phyloP scores from a whole-genome alignment of 257 asterid species.

The Eucommia ulmoides region DNA sequence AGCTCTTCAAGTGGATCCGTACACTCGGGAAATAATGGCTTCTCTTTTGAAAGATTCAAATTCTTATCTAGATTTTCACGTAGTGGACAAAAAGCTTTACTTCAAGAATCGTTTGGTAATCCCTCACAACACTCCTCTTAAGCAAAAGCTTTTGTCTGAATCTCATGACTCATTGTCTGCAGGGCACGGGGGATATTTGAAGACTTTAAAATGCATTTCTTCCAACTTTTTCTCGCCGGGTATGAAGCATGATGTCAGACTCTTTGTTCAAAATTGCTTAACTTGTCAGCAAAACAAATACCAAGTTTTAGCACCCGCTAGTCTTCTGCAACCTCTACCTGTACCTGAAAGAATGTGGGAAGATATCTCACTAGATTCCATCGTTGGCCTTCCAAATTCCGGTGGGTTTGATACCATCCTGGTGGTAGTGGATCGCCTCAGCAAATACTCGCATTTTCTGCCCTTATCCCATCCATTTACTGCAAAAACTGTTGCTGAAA shows the following conservation, averaged over 20 bases:
- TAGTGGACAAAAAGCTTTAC: conserved; percentile 4
- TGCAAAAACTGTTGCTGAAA: not conserved
- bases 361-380: not conserved
- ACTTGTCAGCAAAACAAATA: conserved; percentile 1
- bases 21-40: not conserved
- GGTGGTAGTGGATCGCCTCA: not conserved
- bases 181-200: not conserved
- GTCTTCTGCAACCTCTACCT: conserved; percentile 3
- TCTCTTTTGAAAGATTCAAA: not conserved
- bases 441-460: not conserved
- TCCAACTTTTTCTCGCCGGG: conserved; percentile 1
- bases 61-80: not conserved
- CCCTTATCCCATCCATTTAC: not conserved
- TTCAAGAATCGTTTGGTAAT: not conserved
- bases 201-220: conserved; percentile 1
- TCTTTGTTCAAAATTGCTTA: conserved; percentile 1
- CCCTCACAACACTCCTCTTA: not conserved
- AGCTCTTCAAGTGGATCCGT: not conserved
- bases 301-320: not conserved
- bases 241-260: not conserved
- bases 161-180: not conserved
- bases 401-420: not conserved
- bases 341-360: conserved; percentile 1
- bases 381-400: not conserved
- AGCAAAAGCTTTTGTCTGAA: not conserved